These are phyloP conservation scores for Arachis stenosperma DNA, from an alignment of 306 rosid species.

Conservation along the genomic window DNA sequence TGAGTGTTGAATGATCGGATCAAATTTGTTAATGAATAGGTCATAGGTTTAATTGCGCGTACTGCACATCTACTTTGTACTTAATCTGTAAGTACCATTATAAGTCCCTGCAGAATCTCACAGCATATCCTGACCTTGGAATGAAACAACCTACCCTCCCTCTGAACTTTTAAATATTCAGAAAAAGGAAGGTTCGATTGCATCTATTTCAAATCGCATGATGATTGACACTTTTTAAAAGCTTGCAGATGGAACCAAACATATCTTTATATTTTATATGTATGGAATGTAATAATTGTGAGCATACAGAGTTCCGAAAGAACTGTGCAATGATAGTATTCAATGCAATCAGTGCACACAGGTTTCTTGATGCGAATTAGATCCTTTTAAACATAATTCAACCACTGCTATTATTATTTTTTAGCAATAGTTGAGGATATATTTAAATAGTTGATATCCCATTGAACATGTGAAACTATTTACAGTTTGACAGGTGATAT, in stretches of 20 bases:
- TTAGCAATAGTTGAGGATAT: slow-evolving; percentile 24
- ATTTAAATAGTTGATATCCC: slow-evolving; percentile 19
- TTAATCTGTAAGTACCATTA: not conserved
- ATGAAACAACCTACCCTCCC: slow-evolving; percentile 4
- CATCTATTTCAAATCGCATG: slow-evolving; percentile 7
- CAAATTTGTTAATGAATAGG: not conserved
- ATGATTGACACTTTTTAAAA: not conserved
- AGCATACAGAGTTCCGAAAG: not conserved
- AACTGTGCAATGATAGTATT: slow-evolving; percentile 10
- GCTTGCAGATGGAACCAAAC: slow-evolving; percentile 2
- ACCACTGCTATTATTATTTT: slow-evolving; percentile 8
- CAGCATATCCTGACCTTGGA: slow-evolving; percentile 27
- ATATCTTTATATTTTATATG: not conserved
- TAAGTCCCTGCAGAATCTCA: slow-evolving; percentile 18
- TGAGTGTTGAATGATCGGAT: not conserved
- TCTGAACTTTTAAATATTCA: not conserved
- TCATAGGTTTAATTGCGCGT: not conserved
- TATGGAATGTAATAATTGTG: slow-evolving; percentile 11
- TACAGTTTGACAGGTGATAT: slow-evolving; percentile 32
- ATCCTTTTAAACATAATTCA: slow-evolving; percentile 30
- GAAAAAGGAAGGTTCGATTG: not conserved
- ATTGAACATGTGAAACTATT: slow-evolving; percentile 9
- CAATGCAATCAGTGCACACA: not conserved
- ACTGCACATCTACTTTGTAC: not conserved
- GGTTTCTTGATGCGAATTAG: slow-evolving; percentile 23